Evolutionary conservation across 2,329 filamentous ascomycete species (phyloP), one percentile per base, ranked within the genome.

Genomic region (Pseudocercospora cruenta): DNA sequence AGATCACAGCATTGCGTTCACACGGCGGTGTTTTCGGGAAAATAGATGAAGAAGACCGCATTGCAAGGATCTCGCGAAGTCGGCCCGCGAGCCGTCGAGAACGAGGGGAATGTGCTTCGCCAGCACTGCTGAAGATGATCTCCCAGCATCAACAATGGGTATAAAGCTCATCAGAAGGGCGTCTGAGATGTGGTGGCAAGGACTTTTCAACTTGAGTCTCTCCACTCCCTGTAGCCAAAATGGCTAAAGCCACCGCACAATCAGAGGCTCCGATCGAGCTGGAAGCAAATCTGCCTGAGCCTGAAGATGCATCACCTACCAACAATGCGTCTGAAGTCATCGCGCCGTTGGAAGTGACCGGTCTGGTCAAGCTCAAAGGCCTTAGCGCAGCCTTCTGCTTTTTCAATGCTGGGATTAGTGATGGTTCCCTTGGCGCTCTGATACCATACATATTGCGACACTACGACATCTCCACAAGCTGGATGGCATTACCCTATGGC

Each of bases 341-440:
- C 12, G 19, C 51, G 47, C 67, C 60, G 3, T 58, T 67, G n/a
- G 58, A 62, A 26, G 19, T 67, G n/a, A 53, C 19, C 5, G 33
- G 19, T 4, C 2, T 45, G 4, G 49, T 58, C n/a, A 49, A 36
- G 39, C 54, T 85, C 39, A 88, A 87, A 72, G 76, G 90, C 2
- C 62, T 84, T 43, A 85, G 85, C 51, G 82, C 85, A 2, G 84
- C 83, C 0, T 85, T 89, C 68, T 87, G 86, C 0, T 90, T 90
- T 78, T 89, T 90, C 72, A 86, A 88, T 31, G 87, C 88, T 0
- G 88, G 88, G 0, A 80, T 86, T 57, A 90, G 89, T 64, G 88
- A 90, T 73, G 88, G 88, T 33, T 88, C 84, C 66, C 78, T 90
- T 0, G 88, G 88, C 2, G 83, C 88, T 1, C 69, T 91, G 14